phyloP scores from a whole-genome alignment of 768 basidiomycete genomes.

The Cytidiella melzeri region DNA sequence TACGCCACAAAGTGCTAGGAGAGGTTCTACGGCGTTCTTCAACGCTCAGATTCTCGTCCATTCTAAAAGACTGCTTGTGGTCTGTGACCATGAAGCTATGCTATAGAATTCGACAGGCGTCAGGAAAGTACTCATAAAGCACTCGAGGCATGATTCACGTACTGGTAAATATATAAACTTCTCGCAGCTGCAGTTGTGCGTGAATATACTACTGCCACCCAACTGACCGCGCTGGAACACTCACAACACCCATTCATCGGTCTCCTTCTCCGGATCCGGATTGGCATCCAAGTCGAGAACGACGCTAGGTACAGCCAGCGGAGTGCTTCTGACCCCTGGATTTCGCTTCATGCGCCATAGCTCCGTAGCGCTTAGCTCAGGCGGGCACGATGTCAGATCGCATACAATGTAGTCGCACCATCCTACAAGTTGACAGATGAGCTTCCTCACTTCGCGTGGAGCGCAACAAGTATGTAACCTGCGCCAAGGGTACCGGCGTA shows the following conservation, averaged over 20 bases:
- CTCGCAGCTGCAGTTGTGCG: constrained; percentile 29
- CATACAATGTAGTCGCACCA: constrained; percentile 45
- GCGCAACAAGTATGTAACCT: constrained; percentile 17
- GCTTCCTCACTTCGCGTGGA: neutral
- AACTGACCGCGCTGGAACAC: constrained; percentile 13
- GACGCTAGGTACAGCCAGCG: constrained; percentile 11
- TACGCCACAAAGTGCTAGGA: constrained; percentile 28
- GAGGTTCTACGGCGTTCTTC: constrained; percentile 12
- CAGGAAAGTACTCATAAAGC: neutral
- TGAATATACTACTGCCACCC: neutral
- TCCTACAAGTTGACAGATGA: constrained; percentile 20
- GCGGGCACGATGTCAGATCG: constrained; percentile 40
- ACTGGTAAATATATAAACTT: constrained; percentile 44
- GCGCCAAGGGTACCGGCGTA: constrained; percentile 43
- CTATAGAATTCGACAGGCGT: constrained; percentile 23
- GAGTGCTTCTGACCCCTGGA: neutral
- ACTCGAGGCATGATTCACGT: constrained; percentile 10
- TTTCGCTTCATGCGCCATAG: constrained; percentile 17
- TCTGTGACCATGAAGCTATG: constrained; percentile 46
- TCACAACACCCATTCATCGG: constrained; percentile 39
- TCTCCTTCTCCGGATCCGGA: constrained; percentile 34
- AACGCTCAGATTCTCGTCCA: constrained; percentile 20
- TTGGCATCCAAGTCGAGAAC: constrained; percentile 32
- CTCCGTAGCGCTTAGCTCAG: constrained; percentile 30
- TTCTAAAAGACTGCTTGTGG: constrained; percentile 39